Percentiles rank a stretch among this genome's conserved stretches.
These are phyloP conservation scores for Candida odintsovae DNA, from an alignment of 805 yeast genomes.

Conservation along the genomic window DNA sequence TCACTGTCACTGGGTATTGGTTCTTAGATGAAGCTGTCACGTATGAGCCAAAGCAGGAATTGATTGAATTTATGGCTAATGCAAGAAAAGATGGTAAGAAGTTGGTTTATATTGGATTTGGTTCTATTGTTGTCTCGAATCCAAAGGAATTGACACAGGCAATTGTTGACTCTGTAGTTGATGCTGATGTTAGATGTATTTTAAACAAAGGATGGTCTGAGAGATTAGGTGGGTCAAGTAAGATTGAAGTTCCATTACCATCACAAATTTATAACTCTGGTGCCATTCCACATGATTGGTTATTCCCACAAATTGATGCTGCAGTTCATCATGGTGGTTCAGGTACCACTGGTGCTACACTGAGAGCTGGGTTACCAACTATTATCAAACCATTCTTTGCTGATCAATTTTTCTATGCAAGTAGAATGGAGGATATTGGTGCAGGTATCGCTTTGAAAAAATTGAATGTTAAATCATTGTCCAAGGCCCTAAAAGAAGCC, in stretches of 20 bases:
- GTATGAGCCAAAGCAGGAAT: slow-evolving; percentile 55
- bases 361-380: slow-evolving; percentile 83
- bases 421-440: slow-evolving; percentile 82
- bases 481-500: slow-evolving; percentile 64
- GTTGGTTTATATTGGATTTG: slow-evolving; percentile 89
- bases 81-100: slow-evolving; percentile 62
- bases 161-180: slow-evolving; percentile 68
- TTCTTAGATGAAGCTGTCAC: slow-evolving; percentile 61
- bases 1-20: slow-evolving; percentile 96
- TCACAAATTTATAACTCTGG: slow-evolving; percentile 64
- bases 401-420: slow-evolving; percentile 90
- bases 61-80: slow-evolving; percentile 51
- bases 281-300: slow-evolving; percentile 87
- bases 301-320: slow-evolving; percentile 82
- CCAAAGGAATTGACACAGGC: slow-evolving; percentile 75
- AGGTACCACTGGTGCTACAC: slow-evolving; percentile 91
- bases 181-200: slow-evolving; percentile 80
- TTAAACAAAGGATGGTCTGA: slow-evolving; percentile 95
- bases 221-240: slow-evolving; percentile 38
- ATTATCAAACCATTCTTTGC: slow-evolving; percentile 94
- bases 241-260: slow-evolving; percentile 48
- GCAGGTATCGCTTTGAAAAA: slow-evolving; percentile 71
- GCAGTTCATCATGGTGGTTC: slow-evolving; percentile 98
- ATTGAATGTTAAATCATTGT: slow-evolving; percentile 55
- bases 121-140: slow-evolving; percentile 86